Percentiles rank a stretch among this genome's conserved stretches.
These are phyloP conservation scores for Nigrospora oryzae DNA, from an alignment of 2,329 filamentous ascomycete genomes.

Conservation along the genomic window DNA sequence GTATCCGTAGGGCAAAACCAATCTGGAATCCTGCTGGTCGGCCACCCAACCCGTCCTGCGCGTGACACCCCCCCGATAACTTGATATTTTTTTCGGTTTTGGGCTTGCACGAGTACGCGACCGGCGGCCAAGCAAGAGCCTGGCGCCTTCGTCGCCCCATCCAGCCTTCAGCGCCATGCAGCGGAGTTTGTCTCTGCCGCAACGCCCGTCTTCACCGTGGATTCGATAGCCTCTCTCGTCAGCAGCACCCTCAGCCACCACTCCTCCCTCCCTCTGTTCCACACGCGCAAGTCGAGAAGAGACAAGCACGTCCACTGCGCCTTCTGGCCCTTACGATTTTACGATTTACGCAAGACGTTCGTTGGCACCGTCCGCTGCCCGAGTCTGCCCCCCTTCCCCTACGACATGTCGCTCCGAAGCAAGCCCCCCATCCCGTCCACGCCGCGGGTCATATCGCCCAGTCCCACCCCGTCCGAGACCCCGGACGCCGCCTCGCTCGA, in stretches of 20 bases:
- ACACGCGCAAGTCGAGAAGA: slow-evolving; percentile 34
- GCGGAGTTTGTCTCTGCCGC: slow-evolving; percentile 50
- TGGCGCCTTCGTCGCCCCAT: not conserved
- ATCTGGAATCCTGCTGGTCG: too few species aligned
- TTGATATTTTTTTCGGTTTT: too few species aligned
- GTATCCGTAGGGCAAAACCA: too few species aligned
- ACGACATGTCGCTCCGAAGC: slow-evolving; percentile 42
- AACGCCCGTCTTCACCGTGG: slow-evolving; percentile 44
- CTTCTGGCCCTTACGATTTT: slow-evolving; percentile 38
- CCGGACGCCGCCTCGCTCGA: slow-evolving; percentile 44
- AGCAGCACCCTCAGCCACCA: slow-evolving; percentile 15
- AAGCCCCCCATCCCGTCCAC: slow-evolving; percentile 60
- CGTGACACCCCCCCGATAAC: too few species aligned
- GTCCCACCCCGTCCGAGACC: slow-evolving; percentile 61
- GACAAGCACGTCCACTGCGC: slow-evolving; percentile 40
- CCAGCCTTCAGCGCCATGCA: slow-evolving; percentile 34
- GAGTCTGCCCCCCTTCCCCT: slow-evolving; percentile 51
- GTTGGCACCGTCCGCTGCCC: slow-evolving; percentile 48
- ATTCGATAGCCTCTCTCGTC: slow-evolving; percentile 38
- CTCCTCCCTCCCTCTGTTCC: slow-evolving; percentile 11
- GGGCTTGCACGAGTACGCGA: too few species aligned
- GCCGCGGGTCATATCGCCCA: slow-evolving; percentile 84
- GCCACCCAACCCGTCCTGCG: too few species aligned
- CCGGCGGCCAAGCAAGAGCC: too few species aligned
- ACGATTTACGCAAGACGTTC: slow-evolving; percentile 39